Base-by-base conservation (phyloP, 805 yeast genomes). In the Torulaspora indica region DNA sequence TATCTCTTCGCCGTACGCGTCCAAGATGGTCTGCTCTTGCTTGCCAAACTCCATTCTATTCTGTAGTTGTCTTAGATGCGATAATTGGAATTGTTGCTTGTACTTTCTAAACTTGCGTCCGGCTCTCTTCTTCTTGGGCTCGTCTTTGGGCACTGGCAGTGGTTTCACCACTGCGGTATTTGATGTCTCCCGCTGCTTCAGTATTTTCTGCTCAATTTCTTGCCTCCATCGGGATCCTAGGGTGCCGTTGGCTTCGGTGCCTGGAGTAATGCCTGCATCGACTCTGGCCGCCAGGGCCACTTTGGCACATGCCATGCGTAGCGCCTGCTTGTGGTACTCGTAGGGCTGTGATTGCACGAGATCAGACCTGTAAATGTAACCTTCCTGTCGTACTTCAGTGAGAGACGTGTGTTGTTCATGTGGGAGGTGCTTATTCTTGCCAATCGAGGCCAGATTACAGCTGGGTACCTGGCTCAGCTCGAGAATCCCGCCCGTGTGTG, bases 31-130 rank as follows among this genome's bases (percentile, higher is more conserved):
- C 15, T 73, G 78, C 58, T 87, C 96, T 49, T 74, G 71, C 54
- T 81, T 75, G 5, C 95, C 96, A 67, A 91, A 90, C 33, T 74
- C 83, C 78, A 90, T 75, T 57, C 85, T 77, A 60, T 91, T 89
- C 56, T 87, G 95, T 2, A 95, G 84, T 52, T 79, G 82, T 28
- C 89, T 80, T 35, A 85, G 61, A 43, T 89, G 95, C 0, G 95
- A 82, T 74, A 85, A 75, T 56, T 81, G 82, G 65, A 83, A 81
- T 57, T 85, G 80, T 58, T 88, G 85, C 62, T 86, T 88, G 69
- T 79, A 75, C 63, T 88, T 89, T 40, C 95, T 72, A 53, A 84
- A 74, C 44, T 91, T 69, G 51, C 80, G 71, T 0, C 98, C 98
- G 1, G 95, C 97, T 55, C 98, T 72, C 54, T 82, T 85, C 65